These are phyloP conservation scores for Effrenium voratum DNA, from an alignment of 73 alveolate genomes.

Conservation along the genomic window DNA sequence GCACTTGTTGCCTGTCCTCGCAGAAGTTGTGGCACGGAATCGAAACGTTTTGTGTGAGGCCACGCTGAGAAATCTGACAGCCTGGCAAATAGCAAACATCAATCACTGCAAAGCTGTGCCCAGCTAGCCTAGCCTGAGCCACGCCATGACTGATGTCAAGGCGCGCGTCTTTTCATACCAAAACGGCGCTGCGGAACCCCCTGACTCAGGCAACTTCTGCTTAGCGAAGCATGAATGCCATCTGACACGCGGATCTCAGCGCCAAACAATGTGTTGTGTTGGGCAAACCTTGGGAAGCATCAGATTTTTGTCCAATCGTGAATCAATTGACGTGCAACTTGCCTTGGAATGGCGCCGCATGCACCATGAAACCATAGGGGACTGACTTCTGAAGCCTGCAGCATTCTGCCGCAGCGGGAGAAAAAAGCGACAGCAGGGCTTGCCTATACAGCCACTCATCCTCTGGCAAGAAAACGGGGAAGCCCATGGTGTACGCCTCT, in stretches of 20 bases:
- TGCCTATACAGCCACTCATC: conserved; percentile 40
- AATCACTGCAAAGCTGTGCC: not conserved
- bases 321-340: not conserved
- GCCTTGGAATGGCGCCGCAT: not conserved
- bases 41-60: not conserved
- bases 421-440: not conserved
- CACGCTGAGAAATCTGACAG: conserved; percentile 13
- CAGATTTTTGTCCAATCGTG: not conserved
- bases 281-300: not conserved
- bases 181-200: not conserved
- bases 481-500: conserved; percentile 16
- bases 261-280: not conserved
- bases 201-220: not conserved
- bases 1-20: not conserved
- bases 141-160: not conserved
- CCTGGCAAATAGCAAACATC: not conserved
- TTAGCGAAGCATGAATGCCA: not conserved
- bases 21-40: conserved; percentile 23
- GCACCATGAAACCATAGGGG: conserved; percentile 32
- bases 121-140: not conserved
- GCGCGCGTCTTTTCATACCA: not conserved
- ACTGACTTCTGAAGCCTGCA: conserved; percentile 37
- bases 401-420: not conserved
- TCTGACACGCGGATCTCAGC: not conserved
- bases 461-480: not conserved